Percentiles rank a stretch among this genome's conserved stretches.
These are phyloP conservation scores for Solanum pinnatisectum DNA, from an alignment of 257 asterid species.

Conservation along the genomic window DNA sequence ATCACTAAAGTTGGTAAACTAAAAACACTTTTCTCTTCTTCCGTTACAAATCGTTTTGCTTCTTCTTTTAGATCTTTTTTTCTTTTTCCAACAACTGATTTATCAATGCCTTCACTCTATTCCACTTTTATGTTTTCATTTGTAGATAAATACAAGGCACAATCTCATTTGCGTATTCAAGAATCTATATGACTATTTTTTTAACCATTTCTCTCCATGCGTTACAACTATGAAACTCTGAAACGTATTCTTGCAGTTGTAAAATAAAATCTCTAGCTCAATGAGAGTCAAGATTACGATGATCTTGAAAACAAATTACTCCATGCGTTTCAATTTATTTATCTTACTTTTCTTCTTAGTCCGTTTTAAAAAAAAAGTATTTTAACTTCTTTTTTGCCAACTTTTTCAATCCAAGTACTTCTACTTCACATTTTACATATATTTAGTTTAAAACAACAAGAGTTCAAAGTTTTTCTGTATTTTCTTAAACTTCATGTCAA, in stretches of 20 bases:
- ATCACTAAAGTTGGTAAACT: constrained; percentile 50
- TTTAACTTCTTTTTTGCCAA: not conserved
- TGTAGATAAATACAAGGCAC: not conserved
- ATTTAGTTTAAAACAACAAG: not conserved
- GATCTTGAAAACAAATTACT: not conserved
- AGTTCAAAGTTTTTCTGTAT: not conserved
- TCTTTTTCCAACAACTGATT: not conserved
- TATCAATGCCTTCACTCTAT: not conserved
- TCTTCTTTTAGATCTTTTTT: constrained; percentile 1
- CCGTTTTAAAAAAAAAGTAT: not conserved
- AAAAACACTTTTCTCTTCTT: constrained; percentile 30
- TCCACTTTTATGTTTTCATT: not conserved
- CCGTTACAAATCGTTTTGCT: constrained; percentile 34
- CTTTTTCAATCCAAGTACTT: not conserved
- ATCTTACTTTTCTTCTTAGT: not conserved
- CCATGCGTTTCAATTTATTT: not conserved
- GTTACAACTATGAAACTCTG: not conserved
- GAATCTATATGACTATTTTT: not conserved
- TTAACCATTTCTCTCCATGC: not conserved
- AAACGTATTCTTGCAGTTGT: not conserved
- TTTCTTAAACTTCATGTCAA: not conserved
- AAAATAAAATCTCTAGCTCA: not conserved
- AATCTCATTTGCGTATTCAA: not conserved
- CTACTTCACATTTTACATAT: not conserved
- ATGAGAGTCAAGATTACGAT: not conserved